Evolutionary conservation across 2,329 filamentous ascomycete species (phyloP).

Genomic region (Eurotiales sp.): DNA sequence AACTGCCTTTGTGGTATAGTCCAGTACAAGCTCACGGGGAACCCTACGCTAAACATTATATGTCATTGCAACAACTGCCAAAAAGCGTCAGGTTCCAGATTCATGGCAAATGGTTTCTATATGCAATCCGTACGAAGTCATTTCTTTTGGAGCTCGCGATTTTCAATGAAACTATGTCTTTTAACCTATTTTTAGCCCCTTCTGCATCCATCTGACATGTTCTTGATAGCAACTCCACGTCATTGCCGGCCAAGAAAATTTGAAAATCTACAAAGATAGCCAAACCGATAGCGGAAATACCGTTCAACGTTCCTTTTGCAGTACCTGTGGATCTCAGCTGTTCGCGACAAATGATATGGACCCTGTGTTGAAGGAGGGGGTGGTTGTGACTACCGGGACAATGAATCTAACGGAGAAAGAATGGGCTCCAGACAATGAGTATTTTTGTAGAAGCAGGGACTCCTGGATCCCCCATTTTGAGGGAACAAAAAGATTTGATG

Average conservation of each 20-base stretch:
- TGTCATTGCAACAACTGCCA: constrained; percentile 12
- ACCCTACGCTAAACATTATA: constrained; percentile 16
- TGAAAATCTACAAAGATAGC: constrained; percentile 2
- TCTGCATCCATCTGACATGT: background rate
- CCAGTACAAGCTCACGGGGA: constrained; percentile 4
- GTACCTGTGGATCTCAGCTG: background rate
- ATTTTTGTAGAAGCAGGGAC: background rate
- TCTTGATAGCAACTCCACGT: background rate
- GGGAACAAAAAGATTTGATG: background rate
- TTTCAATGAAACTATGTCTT: background rate
- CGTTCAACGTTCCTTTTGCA: background rate
- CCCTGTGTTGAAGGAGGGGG: background rate
- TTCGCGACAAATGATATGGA: constrained; percentile 2
- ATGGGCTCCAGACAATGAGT: constrained; percentile 1
- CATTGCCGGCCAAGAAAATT: background rate
- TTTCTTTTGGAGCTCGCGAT: background rate
- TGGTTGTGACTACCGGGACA: constrained; percentile 4
- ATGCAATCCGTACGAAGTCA: background rate
- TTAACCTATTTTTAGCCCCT: background rate
- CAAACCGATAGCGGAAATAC: background rate
- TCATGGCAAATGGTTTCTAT: constrained; percentile 8
- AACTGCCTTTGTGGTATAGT: constrained; percentile 7
- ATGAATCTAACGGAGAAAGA: background rate
- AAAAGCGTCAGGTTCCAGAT: constrained; percentile 1
- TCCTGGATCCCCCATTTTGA: background rate